Evolutionary conservation across 192 early-diverging fungal species (phyloP).

Genomic region (Coemansia sp.): DNA sequence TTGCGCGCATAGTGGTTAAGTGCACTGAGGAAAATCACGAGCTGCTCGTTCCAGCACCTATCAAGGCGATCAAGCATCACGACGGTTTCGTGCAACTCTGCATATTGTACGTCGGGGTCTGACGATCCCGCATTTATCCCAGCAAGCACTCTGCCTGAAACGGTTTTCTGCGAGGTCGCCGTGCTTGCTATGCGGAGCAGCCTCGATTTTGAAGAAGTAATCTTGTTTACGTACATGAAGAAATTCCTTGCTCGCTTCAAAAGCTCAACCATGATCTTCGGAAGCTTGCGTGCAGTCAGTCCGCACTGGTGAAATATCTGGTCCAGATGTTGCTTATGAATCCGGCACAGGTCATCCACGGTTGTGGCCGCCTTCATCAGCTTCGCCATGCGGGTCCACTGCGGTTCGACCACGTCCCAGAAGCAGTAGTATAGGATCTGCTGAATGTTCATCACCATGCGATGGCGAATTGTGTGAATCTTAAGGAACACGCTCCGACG

Average conservation of each 20-base stretch:
- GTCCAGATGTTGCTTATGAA: constrained; percentile 83
- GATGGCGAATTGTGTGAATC: constrained; percentile 70
- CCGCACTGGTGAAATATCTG: constrained; percentile 88
- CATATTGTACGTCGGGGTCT: constrained; percentile 25
- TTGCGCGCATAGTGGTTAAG: constrained; percentile 81
- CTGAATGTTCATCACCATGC: constrained; percentile 89
- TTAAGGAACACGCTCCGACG: constrained; percentile 60
- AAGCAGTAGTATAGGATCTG: constrained; percentile 88
- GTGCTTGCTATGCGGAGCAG: constrained; percentile 27
- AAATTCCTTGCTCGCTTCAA: constrained; percentile 43
- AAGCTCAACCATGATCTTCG: constrained; percentile 63
- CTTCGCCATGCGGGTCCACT: constrained; percentile 71
- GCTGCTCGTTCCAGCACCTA: constrained; percentile 62
- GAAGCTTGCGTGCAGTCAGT: constrained; percentile 76
- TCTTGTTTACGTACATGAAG: constrained; percentile 13
- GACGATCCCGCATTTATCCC: constrained; percentile 17
- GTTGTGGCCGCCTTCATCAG: constrained; percentile 68
- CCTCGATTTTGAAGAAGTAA: constrained; percentile 26
- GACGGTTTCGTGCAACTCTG: constrained; percentile 33
- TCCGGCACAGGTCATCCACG: constrained; percentile 80
- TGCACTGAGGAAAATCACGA: constrained; percentile 71
- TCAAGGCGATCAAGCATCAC: constrained; percentile 50
- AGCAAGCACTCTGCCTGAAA: constrained; percentile 20
- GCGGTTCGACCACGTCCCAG: constrained; percentile 91
- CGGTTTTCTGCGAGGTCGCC: constrained; percentile 32